Base-by-base conservation (phyloP, 495 filamentous ascomycete species). In the Aspergillus kassunensis region DNA sequence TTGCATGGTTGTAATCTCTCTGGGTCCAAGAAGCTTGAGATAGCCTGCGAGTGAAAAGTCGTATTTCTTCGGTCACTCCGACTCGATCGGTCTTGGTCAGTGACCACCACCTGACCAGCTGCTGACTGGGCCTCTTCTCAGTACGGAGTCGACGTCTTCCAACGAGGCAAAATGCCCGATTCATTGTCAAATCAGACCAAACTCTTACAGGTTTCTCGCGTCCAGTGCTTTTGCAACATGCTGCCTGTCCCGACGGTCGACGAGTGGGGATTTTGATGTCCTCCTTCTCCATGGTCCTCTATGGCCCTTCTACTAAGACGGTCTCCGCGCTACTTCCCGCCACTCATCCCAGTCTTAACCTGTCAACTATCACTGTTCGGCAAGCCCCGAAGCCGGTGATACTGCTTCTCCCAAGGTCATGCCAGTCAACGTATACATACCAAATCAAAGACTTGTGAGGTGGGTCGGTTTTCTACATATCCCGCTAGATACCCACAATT, bases 31-130 rank as follows among this genome's bases (percentile, higher is more conserved):
- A n/a, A n/a, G n/a, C 1, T 18, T 9, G 34, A 19, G 45, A 18
- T 49, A 8, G n/a, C n/a, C n/a, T n/a, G n/a, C 21, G 21, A 37
- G 33, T 49, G 33, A 19, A 34, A n/a, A 40, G 19, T 36, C 11
- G 16, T 25, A n/a, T n/a, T n/a, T n/a, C 45, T 45, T 62, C 59
- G 59, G 59, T 46, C 49, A 56, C 55, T 41, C 59, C 59, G 59
- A 44, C 20, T 36, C 20, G 48, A 55, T 55, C 51, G 34, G 16
- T 44, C 35, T 18, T 34, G 23, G 56, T 62, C 60, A 56, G 50
- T 62, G 60, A 60, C 57, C 54, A 58, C 49, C 61, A 64, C 52
- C 57, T 64, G 61, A 64, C 57, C 47, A 60, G 51, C 44, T 12
- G 44, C 37, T 49, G 49, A 59, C 44, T 57, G 23, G 21, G 34